Evolutionary conservation across 2,329 filamentous ascomycete genomes (phyloP), one percentile per base, ranked within the genome.

Genomic region (Trichocomaceae sp.): DNA sequence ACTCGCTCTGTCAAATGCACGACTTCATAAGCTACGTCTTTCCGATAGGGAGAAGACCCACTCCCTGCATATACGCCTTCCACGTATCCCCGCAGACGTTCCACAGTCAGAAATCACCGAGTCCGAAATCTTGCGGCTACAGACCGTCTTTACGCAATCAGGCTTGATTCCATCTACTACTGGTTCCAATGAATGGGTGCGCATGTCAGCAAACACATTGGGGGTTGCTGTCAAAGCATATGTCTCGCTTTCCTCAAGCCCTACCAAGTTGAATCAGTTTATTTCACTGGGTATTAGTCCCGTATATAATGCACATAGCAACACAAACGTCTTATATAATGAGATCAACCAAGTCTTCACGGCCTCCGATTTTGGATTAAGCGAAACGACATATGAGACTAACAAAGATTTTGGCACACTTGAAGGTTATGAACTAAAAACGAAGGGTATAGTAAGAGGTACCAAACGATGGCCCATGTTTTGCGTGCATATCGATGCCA

Each of bases 381-480:
- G 15, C 22, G 44, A 33, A 31, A 70, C 75, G 13, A 57, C 77
- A 3, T 83, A 19, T 77, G 55, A 64, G 63, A 45, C 63, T 50
- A 33, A 29, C 20, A 50, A 8, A 10, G 26, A 29, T 29, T 29
- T 10, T 77, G 59, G 66, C 52, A 56, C 7, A 6, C 26, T 29
- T 8, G 19, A 54, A 80, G 76, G 1, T 72, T 68, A 31, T 78
- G 72, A 59, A 83, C 56, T 61, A 80, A 37, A 31, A 29, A 12
- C n/a, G 10, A 83, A 77, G 63, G 70, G 69, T 7, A 62, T 72
- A 12, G 78, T 76, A 8, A 92, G 88, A 65, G 79, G 83, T 0
- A 75, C 91, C 9, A 90, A 96, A 63, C 81, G 83, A 50, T 93
- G 89, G 84, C 90, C 92, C 0, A 92, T 92, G 84, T 97, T 96